These are phyloP conservation scores for Ceratocystis ficicola DNA, from an alignment of 2,329 filamentous ascomycete species.

Conservation along the genomic window DNA sequence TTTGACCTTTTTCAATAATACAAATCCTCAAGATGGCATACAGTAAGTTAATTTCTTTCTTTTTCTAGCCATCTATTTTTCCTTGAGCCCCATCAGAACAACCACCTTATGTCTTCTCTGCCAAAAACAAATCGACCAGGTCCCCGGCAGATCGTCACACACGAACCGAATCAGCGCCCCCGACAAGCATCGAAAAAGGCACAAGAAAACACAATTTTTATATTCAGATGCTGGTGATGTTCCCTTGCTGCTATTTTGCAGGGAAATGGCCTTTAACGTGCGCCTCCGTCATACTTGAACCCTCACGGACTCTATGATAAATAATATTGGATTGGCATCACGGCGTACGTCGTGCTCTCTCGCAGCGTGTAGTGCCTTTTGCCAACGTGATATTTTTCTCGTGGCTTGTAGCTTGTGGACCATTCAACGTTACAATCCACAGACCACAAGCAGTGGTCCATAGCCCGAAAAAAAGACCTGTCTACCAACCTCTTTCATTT, in stretches of 20 bases:
- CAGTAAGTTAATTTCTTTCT: conserved; percentile 40
- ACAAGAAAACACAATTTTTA: not conserved
- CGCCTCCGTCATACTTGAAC: not conserved
- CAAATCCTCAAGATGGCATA: conserved; percentile 42
- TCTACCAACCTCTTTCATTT: conserved; percentile 1
- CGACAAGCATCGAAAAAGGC: conserved; percentile 17
- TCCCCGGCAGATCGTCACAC: not conserved
- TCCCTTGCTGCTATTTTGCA: not conserved
- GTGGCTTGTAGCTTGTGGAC: not conserved
- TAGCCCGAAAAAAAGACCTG: not conserved
- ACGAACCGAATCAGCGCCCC: conserved; percentile 12
- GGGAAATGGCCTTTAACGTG: not conserved
- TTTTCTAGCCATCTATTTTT: conserved; percentile 24
- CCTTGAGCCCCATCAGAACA: conserved; percentile 27
- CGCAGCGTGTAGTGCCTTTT: not conserved
- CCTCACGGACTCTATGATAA: not conserved
- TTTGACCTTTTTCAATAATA: conserved; percentile 44
- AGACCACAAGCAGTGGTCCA: not conserved
- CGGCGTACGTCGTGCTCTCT: conserved; percentile 1
- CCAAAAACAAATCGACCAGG: conserved; percentile 15
- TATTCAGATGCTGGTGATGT: no score
- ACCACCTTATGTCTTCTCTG: conserved; percentile 14
- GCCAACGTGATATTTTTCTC: not conserved
- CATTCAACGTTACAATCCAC: not conserved
- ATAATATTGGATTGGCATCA: not conserved